These are phyloP conservation scores for Pseudocercospora ulei DNA, from an alignment of 2,329 filamentous ascomycete genomes.

Conservation along the genomic window DNA sequence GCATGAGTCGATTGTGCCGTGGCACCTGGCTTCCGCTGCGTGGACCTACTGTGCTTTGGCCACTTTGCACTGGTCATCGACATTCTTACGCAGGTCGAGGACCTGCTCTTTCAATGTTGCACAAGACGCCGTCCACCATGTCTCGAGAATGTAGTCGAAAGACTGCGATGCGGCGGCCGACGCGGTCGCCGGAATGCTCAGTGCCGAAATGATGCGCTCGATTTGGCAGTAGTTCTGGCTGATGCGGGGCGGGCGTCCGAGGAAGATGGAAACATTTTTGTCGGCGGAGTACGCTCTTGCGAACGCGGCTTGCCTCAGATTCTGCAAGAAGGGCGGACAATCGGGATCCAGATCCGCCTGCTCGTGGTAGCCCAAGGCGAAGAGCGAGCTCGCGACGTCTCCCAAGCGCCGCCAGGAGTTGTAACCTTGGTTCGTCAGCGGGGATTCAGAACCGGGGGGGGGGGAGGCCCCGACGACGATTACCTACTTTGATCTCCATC, in stretches of 20 bases:
- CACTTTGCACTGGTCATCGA: conserved; percentile 13
- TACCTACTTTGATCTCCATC: conserved; percentile 41
- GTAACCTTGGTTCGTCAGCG: conserved; percentile 35
- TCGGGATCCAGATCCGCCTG: conserved; percentile 30
- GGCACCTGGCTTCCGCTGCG: too few species aligned
- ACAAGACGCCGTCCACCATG: conserved; percentile 31
- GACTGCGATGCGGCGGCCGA: neutral
- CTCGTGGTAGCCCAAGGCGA: conserved; percentile 43
- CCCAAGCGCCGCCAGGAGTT: conserved; percentile 43
- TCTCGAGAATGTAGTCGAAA: conserved; percentile 28
- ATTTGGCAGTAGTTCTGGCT: conserved; percentile 36
- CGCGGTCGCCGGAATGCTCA: neutral
- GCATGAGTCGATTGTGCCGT: too few species aligned
- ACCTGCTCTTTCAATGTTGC: conserved; percentile 33
- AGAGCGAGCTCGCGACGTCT: conserved; percentile 41
- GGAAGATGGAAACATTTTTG: conserved; percentile 43
- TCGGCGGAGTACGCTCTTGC: conserved; percentile 41
- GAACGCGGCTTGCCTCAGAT: conserved; percentile 39
- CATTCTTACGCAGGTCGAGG: conserved; percentile 28
- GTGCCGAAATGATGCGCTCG: conserved; percentile 14
- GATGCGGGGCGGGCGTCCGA: conserved; percentile 44
- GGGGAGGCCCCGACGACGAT: too few species aligned
- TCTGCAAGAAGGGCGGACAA: conserved; percentile 36
- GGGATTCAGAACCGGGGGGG: conserved; percentile 3
- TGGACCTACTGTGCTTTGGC: conserved; percentile 12